Base-by-base conservation (phyloP, 2,329 filamentous ascomycete genomes). In the Boeremia lycopersici region DNA sequence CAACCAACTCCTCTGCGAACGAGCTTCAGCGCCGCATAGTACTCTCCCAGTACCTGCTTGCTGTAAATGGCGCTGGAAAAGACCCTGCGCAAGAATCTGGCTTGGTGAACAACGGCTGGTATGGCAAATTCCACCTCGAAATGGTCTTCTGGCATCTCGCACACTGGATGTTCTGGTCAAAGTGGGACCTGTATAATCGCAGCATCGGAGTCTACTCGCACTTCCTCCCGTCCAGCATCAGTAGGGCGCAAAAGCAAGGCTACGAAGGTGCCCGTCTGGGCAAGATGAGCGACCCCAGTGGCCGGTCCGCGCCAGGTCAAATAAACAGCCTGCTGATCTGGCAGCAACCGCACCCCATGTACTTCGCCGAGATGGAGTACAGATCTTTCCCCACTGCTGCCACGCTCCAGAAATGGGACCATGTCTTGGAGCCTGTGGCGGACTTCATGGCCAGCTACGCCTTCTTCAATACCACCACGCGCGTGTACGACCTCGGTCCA, bases 361-460 rank as follows among this genome's bases (percentile, higher is more conserved):
- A 83, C 63, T 84, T 50, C 13, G 47, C 84, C 0, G 83, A 85
- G 65, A 70, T 81, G 15, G 81, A 84, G 62, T 85, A 81, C 62
- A 76, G 81, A 19, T 75, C 75, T 0, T 78, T 74, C 47, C 78
- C 80, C 0, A 76, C 71, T 7, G 48, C 69, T 2, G 66, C 72
- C 4, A 83, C 79, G 0, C 66, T 87, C 6, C 44, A 65, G 35
- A 78, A 78, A 30, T 87, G 85, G 85, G 80, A 86, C 49, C 65
- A 66, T 0, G 67, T 86, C 13, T 61, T 87, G 1, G 78, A 76
- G 1, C 74, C 77, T 0, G 77, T 81, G 0, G 84, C 84, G 0
- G 80, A 86, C 57, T 87, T 84, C 63, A 86, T 87, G 84, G 80
- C 76, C 2, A 82, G 79, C 5, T 86, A 80, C 59, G 83, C 83